phyloP scores from a whole-genome alignment of 257 asterid genomes.

The Rehmannia glutinosa region DNA sequence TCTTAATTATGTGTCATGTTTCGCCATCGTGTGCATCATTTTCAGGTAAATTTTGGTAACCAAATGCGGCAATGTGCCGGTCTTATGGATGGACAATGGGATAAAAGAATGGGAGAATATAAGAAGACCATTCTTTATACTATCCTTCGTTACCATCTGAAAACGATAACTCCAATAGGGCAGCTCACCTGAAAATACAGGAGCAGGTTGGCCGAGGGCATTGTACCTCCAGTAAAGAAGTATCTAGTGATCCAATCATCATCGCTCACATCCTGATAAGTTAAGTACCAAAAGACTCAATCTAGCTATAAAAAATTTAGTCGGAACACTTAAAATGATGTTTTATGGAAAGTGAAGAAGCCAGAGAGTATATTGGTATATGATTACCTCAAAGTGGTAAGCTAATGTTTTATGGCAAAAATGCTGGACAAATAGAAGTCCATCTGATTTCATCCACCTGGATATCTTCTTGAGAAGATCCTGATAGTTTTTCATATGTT shows the following conservation, averaged over 20 bases:
- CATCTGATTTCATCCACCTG: slow-evolving; percentile 75
- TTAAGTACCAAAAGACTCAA: neutral
- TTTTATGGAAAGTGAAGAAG: neutral
- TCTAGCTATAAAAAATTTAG: too few relatives aligned
- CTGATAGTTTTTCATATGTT: slow-evolving; percentile 92
- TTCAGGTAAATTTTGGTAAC: too few relatives aligned
- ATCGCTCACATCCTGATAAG: slow-evolving; percentile 61
- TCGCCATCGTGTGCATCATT: too few relatives aligned
- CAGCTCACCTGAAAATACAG: slow-evolving; percentile 84
- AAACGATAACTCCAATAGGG: too few relatives aligned
- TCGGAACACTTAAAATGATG: neutral
- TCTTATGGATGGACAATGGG: too few relatives aligned
- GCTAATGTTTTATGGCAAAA: slow-evolving; percentile 93
- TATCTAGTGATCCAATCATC: slow-evolving; percentile 96
- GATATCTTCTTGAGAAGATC: slow-evolving; percentile 84
- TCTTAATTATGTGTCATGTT: too few relatives aligned
- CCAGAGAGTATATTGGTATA: neutral
- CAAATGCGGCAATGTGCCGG: too few relatives aligned
- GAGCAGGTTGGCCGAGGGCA: slow-evolving; percentile 87
- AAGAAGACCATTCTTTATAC: too few relatives aligned
- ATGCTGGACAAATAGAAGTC: slow-evolving; percentile 72
- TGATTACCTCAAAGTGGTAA: slow-evolving; percentile 87
- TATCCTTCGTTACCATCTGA: too few relatives aligned
- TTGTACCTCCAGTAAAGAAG: slow-evolving; percentile 92
- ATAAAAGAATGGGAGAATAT: too few relatives aligned